Percentiles rank a stretch among this genome's conserved stretches.
Conservation (phyloP, 805 yeast genomes). For the Peterozyma xylosa region DNA sequence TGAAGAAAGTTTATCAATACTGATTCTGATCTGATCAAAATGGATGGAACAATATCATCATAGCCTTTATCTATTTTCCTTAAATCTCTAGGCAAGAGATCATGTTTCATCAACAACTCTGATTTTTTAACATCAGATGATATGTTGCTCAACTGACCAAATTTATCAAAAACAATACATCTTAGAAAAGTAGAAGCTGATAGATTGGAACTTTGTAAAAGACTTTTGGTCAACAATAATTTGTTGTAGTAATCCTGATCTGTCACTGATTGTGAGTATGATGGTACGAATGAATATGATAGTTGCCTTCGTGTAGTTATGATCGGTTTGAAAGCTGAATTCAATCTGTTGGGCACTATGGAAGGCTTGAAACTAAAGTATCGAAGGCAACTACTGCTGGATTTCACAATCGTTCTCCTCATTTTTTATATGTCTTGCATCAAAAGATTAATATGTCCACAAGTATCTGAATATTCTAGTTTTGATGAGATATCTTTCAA, state of each 20-base stretch:
- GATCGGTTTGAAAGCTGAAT: too few species aligned
- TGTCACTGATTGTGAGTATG: too few species aligned
- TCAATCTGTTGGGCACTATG: too few species aligned
- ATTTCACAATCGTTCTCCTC: too few species aligned
- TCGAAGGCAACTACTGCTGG: too few species aligned
- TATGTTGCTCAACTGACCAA: conserved; percentile 35
- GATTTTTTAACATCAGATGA: conserved; percentile 36
- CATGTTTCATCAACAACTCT: conserved; percentile 35
- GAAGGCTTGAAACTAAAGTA: too few species aligned
- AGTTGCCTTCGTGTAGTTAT: too few species aligned
- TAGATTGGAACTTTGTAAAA: conserved; percentile 6
- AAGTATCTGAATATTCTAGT: too few species aligned
- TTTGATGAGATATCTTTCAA: too few species aligned
- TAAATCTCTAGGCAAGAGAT: conserved; percentile 44
- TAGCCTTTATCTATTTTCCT: conserved; percentile 40
- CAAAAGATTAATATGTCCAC: too few species aligned
- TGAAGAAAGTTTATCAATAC: conserved; percentile 41
- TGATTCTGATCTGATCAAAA: conserved; percentile 37
- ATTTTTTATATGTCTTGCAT: too few species aligned
- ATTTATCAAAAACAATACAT: conserved; percentile 41
- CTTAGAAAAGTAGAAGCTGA: conserved; percentile 15
- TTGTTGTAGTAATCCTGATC: conserved; percentile 9
- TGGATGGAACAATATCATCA: conserved; percentile 50
- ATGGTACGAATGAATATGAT: too few species aligned
- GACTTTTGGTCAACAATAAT: conserved; percentile 15